Base-by-base conservation (phyloP, 148 eudicot genomes). In the Heliosperma pusillum region DNA sequence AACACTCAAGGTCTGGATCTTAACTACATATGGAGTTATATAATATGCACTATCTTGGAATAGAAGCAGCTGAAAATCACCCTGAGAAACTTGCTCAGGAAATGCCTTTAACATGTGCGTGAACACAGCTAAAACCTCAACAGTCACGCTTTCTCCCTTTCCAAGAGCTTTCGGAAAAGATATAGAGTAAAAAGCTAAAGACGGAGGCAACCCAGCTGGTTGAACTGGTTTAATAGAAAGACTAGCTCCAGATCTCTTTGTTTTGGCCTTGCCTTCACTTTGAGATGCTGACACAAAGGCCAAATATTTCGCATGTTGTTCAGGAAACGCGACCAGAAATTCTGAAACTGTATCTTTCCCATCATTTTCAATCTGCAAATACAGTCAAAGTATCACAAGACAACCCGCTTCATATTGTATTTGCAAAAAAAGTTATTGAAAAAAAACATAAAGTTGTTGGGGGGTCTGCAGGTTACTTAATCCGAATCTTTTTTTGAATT, bases 81-180 rank as follows among this genome's bases (percentile, higher is more conserved):
- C 97, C 83, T 96, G 99, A 56, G 97, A 83, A 61, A 92, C 94
- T 83, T 89, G 87, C 84, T 90, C 97, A 56, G 99, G 99, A 78
- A 89, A 87, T 21, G 94, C 97, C 74, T 67, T 88, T 78, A 90
- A 76, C 56, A 84, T 56, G 83, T 90, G 91, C 56, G 93, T 84
- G 70, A 92, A 96, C 57, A 81, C 95, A 15, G 91, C 90, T 84
- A 85, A 83, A 76, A 90, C 76, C 57, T 89, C 97, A 81, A 92
- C 73, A 73, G 77, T 88, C 84, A 87, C 65, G 63, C 83, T 84
- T 80, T 84, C 86, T 69, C 95, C 97, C 69, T 89, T 85, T 20
- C 82, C 80, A 70, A 92, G 83, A 52, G 78, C 82, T 85, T 85
- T 89, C 29, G 89, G 93, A 57, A 92, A 85, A 72, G 97, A 83